Percentiles rank a stretch among this genome's conserved stretches.
These are phyloP conservation scores for Prunus dulcis DNA, from an alignment of 306 rosid species.

Conservation along the genomic window DNA sequence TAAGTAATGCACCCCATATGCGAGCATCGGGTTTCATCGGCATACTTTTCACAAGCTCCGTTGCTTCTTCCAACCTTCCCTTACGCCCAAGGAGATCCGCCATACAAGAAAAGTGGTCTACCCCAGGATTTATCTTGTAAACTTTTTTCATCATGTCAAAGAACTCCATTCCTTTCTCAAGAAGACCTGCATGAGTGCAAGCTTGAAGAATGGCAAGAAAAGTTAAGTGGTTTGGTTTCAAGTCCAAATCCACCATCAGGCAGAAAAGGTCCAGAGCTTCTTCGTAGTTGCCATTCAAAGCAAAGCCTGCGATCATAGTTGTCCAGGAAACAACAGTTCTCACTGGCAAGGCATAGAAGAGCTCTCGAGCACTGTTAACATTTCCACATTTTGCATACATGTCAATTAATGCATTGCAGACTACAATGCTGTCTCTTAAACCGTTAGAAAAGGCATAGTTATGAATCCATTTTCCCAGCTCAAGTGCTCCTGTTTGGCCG, in stretches of 20 bases:
- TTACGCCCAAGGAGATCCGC: slow-evolving; percentile 55
- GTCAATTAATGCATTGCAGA: slow-evolving; percentile 67
- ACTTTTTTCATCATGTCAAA: slow-evolving; percentile 43
- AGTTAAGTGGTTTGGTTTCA: slow-evolving; percentile 51
- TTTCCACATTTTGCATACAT: slow-evolving; percentile 78
- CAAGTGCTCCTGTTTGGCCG: slow-evolving; percentile 48
- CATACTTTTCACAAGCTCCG: slow-evolving; percentile 44
- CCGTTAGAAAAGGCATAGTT: slow-evolving; percentile 40
- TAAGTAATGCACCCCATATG: slow-evolving; percentile 64
- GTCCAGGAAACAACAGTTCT: slow-evolving; percentile 69
- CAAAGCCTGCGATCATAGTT: slow-evolving; percentile 58
- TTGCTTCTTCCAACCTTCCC: slow-evolving; percentile 55
- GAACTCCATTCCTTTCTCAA: slow-evolving; percentile 51
- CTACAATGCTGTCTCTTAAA: slow-evolving; percentile 41
- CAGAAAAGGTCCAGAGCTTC: slow-evolving; percentile 55
- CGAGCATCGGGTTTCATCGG: slow-evolving; percentile 58
- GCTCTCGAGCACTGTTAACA: slow-evolving; percentile 38
- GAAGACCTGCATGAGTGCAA: slow-evolving; percentile 62
- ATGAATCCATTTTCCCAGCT: slow-evolving; percentile 56
- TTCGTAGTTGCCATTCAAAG: slow-evolving; percentile 55
- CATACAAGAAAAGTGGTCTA: slow-evolving; percentile 73
- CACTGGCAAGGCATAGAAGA: slow-evolving; percentile 40
- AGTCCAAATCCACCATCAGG: slow-evolving; percentile 41
- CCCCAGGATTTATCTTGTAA: slow-evolving; percentile 42
- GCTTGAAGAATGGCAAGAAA: slow-evolving; percentile 76